Evolutionary conservation across 106 monocot genomes (phyloP), one percentile per base, ranked within the genome.

Genomic region (Acorus gramineus): DNA sequence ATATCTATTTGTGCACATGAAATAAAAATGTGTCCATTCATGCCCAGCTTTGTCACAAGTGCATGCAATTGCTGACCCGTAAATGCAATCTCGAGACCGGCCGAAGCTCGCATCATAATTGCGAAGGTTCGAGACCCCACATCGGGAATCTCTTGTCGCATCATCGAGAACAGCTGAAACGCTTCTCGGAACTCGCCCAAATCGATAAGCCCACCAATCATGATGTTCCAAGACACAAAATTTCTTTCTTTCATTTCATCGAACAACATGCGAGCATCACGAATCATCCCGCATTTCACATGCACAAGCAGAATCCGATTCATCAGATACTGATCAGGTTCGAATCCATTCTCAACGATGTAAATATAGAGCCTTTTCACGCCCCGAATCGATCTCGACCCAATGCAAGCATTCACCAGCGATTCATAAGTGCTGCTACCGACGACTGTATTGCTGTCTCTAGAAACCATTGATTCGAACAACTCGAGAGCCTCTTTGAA

Each of bases 401-500:
- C 70, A 9, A 87, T 62, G 67, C 84, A 87, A 3, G 95, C 82
- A n/a, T 52, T 63, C 6, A 90, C 61, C 53, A 96, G 74, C 4
- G 76, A 48, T 14, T 96, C 82, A 50, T 96, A 96, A 4, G 85
- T 83, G 60, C 58, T 64, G 47, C 28, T 28, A 28, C 72, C 52
- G n/a, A 44, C 47, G 8, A 76, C 3, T 11, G 47, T 2, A 12
- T 48, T 44, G 5, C 66, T 46, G 4, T 43, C 68, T n/a, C 14
- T 63, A 11, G 68, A 69, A 43, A 71, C 71, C 60, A 85, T 46
- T 47, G 86, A 68, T 54, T 93, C 89, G 55, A 93, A 93, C 53
- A 93, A 59, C 46, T 93, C 93, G 8, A 93, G 66, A 47, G 93
- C 89, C 67, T 86, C 81, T 48, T 53, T 55, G 72, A 79, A 86